Base-by-base conservation (phyloP, 2,329 filamentous ascomycete species). In the Aspergillus vadensis region DNA sequence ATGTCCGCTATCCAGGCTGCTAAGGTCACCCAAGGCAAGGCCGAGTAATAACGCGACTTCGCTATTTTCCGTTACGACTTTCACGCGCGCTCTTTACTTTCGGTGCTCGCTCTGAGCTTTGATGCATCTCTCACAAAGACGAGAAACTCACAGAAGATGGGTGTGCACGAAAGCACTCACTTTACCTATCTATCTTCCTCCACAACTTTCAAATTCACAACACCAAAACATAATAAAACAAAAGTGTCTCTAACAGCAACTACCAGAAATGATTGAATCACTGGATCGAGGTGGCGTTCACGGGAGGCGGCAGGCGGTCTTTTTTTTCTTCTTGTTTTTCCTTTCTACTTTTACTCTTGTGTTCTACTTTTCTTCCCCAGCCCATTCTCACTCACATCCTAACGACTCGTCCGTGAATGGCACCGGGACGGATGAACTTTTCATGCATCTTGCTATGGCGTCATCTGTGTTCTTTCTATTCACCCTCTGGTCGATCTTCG, bases 1-100 rank as follows among this genome's bases (percentile, higher is more conserved):
- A 96, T 99, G 89, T 94, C 92, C 71, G 94, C 95, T 23, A 90
- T 99, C 15, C 92, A 97, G 78, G 94, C 93, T 1, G 92, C 92
- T 50, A 98, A 98, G 81, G 92, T 80, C 21, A 80, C 78, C 3
- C 78, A 80, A 62, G 78, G 78, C 2, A 77, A 76, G 55, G 66
- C 72, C 30, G 78, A 80, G 61, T 79, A 68, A 32, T 27, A 14
- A 23, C 17, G 30, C 39, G 25, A 14, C 23, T 44, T 27, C 8
- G 7, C 10, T 30, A 15, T 19, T 61, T 9, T 12, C 23, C 23
- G 39, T 55, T 53, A 44, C 41, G 41, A 44, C 9, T 36, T 44
- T 44, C 19, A 44, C 41, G 41, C 41, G 41, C 7, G 41, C 19
- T 5, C 19, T 44, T 8, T 23, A 14, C 32, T 23, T 14, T 44